Evolutionary conservation across 2,329 filamentous ascomycete species (phyloP).

Genomic region (Fusarium liriodendri): DNA sequence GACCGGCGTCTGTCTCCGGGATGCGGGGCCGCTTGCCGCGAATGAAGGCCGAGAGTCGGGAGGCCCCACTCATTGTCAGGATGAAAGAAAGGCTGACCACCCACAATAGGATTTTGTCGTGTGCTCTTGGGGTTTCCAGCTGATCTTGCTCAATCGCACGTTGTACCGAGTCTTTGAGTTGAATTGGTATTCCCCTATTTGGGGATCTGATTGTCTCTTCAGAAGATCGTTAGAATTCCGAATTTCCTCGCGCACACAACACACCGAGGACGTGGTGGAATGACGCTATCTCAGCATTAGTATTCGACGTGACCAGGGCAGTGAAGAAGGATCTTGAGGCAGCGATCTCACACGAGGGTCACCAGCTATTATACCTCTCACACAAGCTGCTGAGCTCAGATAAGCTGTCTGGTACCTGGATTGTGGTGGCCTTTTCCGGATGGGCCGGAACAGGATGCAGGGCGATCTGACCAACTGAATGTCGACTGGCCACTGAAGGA

Average conservation of each 20-base stretch:
- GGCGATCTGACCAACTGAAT: conserved; percentile 34
- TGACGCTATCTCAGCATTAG: neutral
- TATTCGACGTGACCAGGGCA: neutral
- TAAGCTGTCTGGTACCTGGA: conserved; percentile 18
- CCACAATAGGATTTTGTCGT: conserved; percentile 12
- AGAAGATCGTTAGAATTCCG: neutral
- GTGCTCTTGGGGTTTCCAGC: neutral
- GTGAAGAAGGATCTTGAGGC: neutral
- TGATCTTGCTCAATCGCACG: neutral
- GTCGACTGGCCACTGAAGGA: conserved; percentile 30
- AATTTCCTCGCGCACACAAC: neutral
- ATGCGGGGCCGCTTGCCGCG: conserved; percentile 28
- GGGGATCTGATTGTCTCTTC: neutral
- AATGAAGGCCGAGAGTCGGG: conserved; percentile 25
- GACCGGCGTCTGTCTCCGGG: conserved; percentile 10
- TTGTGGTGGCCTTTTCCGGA: conserved; percentile 32
- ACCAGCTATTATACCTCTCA: conserved; percentile 30
- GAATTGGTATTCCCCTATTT: neutral
- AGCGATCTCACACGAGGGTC: conserved; percentile 3
- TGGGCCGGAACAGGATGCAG: conserved; percentile 36
- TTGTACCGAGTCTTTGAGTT: neutral
- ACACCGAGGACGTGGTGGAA: neutral
- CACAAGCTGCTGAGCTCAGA: conserved; percentile 10
- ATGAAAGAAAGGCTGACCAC: conserved; percentile 22
- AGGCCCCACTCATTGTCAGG: conserved; percentile 7